Conservation (phyloP, 208 protist genomes). For the Leptomonas seymouri region DNA sequence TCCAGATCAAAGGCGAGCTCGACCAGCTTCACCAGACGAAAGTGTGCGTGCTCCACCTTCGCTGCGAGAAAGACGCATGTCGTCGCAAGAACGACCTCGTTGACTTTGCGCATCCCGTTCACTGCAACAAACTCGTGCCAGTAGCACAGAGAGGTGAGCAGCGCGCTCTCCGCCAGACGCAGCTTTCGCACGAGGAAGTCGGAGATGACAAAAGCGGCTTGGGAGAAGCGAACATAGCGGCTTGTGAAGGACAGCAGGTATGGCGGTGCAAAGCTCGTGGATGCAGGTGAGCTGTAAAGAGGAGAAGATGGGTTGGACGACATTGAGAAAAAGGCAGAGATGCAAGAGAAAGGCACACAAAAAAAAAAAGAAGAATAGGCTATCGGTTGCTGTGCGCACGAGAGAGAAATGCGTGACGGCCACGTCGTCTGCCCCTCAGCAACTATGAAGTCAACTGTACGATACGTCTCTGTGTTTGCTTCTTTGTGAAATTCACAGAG, state of each 20-base stretch:
- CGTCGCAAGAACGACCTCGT: constrained; percentile 75
- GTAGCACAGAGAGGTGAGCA: constrained; percentile 80
- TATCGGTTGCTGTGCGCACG: no score
- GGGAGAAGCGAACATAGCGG: constrained; percentile 57
- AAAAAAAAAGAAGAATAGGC: no score
- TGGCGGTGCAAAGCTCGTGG: constrained; percentile 17
- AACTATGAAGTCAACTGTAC: no score
- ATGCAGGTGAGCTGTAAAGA: constrained; percentile 28
- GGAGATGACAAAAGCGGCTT: constrained; percentile 72
- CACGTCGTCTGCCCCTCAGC: no score
- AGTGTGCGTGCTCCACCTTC: constrained; percentile 86
- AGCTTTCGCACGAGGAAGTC: constrained; percentile 66
- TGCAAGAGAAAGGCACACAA: not conserved
- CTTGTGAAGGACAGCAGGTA: constrained; percentile 50
- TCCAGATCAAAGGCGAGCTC: constrained; percentile 66
- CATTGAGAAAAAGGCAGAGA: not conserved
- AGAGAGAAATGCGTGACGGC: no score
- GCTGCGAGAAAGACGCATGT: constrained; percentile 84
- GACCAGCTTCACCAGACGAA: constrained; percentile 67
- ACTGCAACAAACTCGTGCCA: constrained; percentile 80
- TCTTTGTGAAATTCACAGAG: no score
- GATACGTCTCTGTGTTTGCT: no score
- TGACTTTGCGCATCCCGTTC: constrained; percentile 58
- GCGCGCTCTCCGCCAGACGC: constrained; percentile 55
- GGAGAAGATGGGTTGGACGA: constrained; percentile 26